Evolutionary conservation across 2,329 filamentous ascomycete species (phyloP).

Genomic region (Talaromyces verruculosus): DNA sequence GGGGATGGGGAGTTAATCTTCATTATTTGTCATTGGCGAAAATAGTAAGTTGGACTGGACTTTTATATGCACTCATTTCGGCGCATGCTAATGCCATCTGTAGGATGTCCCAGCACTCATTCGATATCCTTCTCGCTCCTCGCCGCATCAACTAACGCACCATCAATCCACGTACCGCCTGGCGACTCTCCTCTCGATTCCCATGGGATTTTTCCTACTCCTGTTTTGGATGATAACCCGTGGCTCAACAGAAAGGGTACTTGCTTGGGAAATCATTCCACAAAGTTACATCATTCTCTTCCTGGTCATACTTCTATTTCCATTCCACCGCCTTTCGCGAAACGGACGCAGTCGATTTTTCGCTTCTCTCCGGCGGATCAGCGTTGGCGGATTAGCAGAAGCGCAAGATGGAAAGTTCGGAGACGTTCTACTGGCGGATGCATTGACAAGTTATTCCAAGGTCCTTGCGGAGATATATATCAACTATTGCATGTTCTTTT

Average conservation of each 20-base stretch:
- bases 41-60: constrained; percentile 57
- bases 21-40: constrained; percentile 77
- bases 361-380: constrained; percentile 71
- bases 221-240: constrained; percentile 82
- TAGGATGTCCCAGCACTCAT: constrained; percentile 81
- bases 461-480: constrained; percentile 88
- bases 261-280: constrained; percentile 80
- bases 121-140: constrained; percentile 75
- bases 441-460: constrained; percentile 90
- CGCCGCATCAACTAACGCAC: constrained; percentile 68
- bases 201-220: constrained; percentile 69
- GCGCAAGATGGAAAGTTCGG: constrained; percentile 89
- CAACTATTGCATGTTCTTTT: constrained; percentile 86
- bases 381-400: constrained; percentile 81
- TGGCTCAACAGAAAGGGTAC: constrained; percentile 66
- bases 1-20: constrained; percentile 92
- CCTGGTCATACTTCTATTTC: constrained; percentile 68
- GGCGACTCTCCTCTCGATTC: constrained; percentile 70
- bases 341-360: constrained; percentile 74
- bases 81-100: background rate
- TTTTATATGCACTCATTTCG: background rate
- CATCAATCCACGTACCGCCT: constrained; percentile 84
- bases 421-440: constrained; percentile 90
- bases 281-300: constrained; percentile 77
- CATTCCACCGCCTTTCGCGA: constrained; percentile 67